Conservation (phyloP, 1,284 basidiomycete species). For the Anthracocystis walkeri region DNA sequence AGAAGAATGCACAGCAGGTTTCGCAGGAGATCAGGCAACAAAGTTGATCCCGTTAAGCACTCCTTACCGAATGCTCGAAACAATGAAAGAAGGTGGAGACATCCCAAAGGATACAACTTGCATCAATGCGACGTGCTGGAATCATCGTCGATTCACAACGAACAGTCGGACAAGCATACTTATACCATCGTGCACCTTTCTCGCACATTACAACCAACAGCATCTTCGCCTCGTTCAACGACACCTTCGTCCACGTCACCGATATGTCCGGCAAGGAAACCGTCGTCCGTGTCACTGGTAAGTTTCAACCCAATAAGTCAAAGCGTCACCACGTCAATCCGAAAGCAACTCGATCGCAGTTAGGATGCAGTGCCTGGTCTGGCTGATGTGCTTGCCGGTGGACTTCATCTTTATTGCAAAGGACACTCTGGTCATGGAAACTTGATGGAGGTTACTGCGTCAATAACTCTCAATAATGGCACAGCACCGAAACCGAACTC, state of each 20-base stretch:
- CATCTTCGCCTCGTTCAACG: conserved; percentile 81
- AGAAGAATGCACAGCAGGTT: too few relatives aligned
- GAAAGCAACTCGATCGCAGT: neutral
- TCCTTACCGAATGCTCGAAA: too few relatives aligned
- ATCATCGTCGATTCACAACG: neutral
- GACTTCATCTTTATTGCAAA: neutral
- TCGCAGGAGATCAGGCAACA: too few relatives aligned
- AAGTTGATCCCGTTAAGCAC: too few relatives aligned
- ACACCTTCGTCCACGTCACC: conserved; percentile 99
- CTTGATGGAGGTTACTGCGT: neutral
- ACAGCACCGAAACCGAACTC: neutral
- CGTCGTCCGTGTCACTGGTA: conserved; percentile 95
- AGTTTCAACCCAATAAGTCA: conserved; percentile 61
- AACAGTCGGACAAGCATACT: conserved; percentile 20
- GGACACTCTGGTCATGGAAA: neutral
- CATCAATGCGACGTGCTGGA: conserved; percentile 19
- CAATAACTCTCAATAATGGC: neutral
- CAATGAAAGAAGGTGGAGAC: neutral
- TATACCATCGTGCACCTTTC: conserved; percentile 8
- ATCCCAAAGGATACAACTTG: neutral
- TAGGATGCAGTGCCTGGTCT: too few relatives aligned
- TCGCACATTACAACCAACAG: conserved; percentile 27
- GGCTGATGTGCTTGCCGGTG: too few relatives aligned
- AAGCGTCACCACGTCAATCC: conserved; percentile 4
- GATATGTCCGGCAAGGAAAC: conserved; percentile 99